Evolutionary conservation across 164 flowering plant species (phyloP).

Genomic region (Berberis vulgaris): DNA sequence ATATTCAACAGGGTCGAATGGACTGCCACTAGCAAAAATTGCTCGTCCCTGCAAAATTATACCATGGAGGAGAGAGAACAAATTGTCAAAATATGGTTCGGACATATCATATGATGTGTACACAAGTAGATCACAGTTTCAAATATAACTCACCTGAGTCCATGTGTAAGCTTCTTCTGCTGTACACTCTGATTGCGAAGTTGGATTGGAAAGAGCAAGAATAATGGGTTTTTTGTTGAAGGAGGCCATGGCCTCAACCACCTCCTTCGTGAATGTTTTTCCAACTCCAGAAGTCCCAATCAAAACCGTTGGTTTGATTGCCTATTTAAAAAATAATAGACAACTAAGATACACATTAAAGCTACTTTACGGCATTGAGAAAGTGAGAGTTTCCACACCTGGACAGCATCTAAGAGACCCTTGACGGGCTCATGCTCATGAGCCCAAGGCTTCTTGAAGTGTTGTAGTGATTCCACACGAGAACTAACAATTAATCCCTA

Average conservation of each 20-base stretch:
- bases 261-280: slow-evolving; percentile 69
- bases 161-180: slow-evolving; percentile 95
- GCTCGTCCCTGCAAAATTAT: slow-evolving; percentile 62
- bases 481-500: slow-evolving; percentile 70
- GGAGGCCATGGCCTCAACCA: slow-evolving; percentile 72
- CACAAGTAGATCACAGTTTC: background rate
- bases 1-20: slow-evolving; percentile 82
- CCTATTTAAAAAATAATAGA: slow-evolving; percentile 24
- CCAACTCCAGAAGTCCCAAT: slow-evolving; percentile 90
- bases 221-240: slow-evolving; percentile 76
- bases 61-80: background rate
- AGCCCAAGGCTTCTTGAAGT: slow-evolving; percentile 85
- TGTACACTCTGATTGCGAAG: slow-evolving; percentile 91
- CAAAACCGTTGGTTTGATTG: slow-evolving; percentile 72
- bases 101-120: too few species aligned
- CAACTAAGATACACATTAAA: background rate
- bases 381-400: slow-evolving; percentile 33
- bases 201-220: slow-evolving; percentile 90
- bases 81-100: background rate
- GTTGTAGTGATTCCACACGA: slow-evolving; percentile 60
- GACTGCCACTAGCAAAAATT: slow-evolving; percentile 92
- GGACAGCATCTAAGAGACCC: slow-evolving; percentile 47
- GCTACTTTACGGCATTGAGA: background rate
- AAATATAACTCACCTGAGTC: slow-evolving; percentile 46
- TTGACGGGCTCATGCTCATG: slow-evolving; percentile 67